Percentiles rank a stretch among this genome's conserved stretches.
Conservation (phyloP, 441 rosid species). For the Gossypium gossypioides region DNA sequence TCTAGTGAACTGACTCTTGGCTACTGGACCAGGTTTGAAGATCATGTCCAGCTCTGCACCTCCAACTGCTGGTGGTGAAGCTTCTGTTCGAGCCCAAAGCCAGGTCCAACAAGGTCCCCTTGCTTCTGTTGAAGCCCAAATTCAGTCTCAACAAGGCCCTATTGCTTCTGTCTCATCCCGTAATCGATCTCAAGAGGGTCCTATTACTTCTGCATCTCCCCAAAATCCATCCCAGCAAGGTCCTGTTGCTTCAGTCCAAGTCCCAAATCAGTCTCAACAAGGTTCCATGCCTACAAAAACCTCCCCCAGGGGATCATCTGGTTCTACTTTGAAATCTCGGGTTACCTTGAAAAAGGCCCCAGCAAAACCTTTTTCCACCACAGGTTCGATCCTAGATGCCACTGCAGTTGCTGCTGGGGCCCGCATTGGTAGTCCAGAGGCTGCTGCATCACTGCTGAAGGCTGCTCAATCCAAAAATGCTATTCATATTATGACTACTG, state of each 20-base stretch:
- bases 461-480: slow-evolving; percentile 62
- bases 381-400: slow-evolving; percentile 57
- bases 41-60: slow-evolving; percentile 17
- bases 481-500: slow-evolving; percentile 40
- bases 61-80: slow-evolving; percentile 28
- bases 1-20: slow-evolving; percentile 14
- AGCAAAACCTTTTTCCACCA: slow-evolving; percentile 30
- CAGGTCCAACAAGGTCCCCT: slow-evolving; percentile 1
- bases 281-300: slow-evolving; percentile 21
- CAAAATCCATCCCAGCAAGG: slow-evolving; percentile 6
- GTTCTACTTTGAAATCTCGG: slow-evolving; percentile 36
- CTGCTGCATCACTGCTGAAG: slow-evolving; percentile 52
- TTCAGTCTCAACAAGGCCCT: slow-evolving; percentile 34
- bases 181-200: background rate
- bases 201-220: background rate
- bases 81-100: slow-evolving; percentile 16
- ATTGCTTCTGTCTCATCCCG: background rate
- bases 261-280: slow-evolving; percentile 7
- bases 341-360: slow-evolving; percentile 29
- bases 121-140: slow-evolving; percentile 26
- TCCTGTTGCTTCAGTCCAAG: slow-evolving; percentile 9
- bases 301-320: slow-evolving; percentile 25
- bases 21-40: slow-evolving; percentile 27
- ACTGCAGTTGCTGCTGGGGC: slow-evolving; percentile 58
- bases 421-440: slow-evolving; percentile 57